Conservation (phyloP, 805 yeast genomes). For the Teunomyces barrocoloradensis region DNA sequence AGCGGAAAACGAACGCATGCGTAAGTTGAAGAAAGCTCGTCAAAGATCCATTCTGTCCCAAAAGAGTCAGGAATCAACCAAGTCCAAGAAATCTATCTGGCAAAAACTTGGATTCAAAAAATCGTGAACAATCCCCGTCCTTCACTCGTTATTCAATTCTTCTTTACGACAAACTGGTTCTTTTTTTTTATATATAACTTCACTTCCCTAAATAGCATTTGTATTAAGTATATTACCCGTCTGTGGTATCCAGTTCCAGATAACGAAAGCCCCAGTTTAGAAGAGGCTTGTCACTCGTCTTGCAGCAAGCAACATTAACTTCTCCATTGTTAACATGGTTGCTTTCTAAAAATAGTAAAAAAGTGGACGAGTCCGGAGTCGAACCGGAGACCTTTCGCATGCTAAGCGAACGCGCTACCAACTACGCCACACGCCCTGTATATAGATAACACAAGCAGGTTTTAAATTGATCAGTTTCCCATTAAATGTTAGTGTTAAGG, state of each 20-base stretch:
- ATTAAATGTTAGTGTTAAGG: no score
- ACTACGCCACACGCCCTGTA: constrained; percentile 75
- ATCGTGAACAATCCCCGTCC: not conserved
- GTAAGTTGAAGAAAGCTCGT: constrained; percentile 8
- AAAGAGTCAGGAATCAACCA: constrained; percentile 5
- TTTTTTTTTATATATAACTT: not conserved
- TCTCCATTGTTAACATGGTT: no score
- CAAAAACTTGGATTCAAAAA: constrained; percentile 14
- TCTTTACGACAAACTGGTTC: not conserved
- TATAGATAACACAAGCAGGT: no score
- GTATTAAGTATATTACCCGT: not conserved
- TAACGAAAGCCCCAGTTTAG: not conserved
- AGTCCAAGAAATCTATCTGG: constrained; percentile 11
- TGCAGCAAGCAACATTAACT: no score
- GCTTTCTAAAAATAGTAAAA: constrained; percentile 15
- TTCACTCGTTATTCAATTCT: not conserved
- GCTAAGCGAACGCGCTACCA: constrained; percentile 83
- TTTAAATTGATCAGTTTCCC: no score
- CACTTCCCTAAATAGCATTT: not conserved
- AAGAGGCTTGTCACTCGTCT: not conserved
- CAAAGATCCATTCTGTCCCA: constrained; percentile 10
- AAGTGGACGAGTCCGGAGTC: constrained; percentile 71
- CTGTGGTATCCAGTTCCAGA: no score
- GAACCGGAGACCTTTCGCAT: constrained; percentile 79
- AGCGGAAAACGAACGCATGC: constrained; percentile 9